Conservation (phyloP, 1,139 yeast species). For the Yamadazyma mexicana region DNA sequence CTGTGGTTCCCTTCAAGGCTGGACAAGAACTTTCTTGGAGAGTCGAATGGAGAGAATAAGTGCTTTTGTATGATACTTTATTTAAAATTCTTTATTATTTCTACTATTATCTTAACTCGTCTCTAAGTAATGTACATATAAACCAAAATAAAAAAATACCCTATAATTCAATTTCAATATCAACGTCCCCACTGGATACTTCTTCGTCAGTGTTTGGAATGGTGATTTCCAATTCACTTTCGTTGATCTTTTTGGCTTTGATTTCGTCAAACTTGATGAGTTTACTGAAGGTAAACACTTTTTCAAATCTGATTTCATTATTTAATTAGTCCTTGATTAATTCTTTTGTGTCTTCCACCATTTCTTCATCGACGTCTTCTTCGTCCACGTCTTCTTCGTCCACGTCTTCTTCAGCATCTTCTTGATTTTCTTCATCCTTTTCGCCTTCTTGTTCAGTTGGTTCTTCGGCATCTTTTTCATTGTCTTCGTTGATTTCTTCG, state of each 20-base stretch:
- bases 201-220: constrained; percentile 40
- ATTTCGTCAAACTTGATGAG: constrained; percentile 39
- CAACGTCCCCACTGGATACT: constrained; percentile 18
- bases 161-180: constrained; percentile 15
- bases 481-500: not conserved
- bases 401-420: constrained; percentile 2
- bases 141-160: not conserved
- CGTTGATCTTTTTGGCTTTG: constrained; percentile 37
- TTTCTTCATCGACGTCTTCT: constrained; percentile 29
- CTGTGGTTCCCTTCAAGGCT: constrained; percentile 88
- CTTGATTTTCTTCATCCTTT: constrained; percentile 1
- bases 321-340: constrained; percentile 38
- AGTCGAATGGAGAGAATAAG: constrained; percentile 63
- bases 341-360: constrained; percentile 42
- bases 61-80: too few relatives aligned
- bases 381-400: constrained; percentile 9
- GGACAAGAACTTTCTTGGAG: constrained; percentile 75
- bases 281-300: constrained; percentile 47
- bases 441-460: constrained; percentile 5
- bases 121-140: constrained; percentile 1
- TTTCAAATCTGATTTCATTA: constrained; percentile 46
- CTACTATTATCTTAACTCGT: not conserved
- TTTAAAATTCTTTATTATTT: not conserved
- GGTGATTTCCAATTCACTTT: constrained; percentile 45
- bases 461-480: constrained; percentile 1